Evolutionary conservation across 2,329 filamentous ascomycete genomes (phyloP).

Genomic region (Bipolaris bicolor): DNA sequence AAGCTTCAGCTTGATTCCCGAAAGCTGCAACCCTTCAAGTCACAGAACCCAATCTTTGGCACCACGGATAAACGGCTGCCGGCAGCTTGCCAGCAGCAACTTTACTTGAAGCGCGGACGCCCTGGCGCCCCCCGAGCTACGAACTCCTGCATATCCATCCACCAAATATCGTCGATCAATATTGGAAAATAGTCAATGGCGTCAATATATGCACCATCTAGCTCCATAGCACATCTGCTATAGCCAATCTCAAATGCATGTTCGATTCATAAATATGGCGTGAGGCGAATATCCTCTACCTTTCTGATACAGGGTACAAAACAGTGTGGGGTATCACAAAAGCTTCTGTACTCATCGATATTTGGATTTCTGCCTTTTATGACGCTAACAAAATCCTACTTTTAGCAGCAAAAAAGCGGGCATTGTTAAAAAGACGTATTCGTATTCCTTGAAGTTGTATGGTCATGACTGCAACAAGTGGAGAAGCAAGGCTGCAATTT

Average conservation of each 20-base stretch:
- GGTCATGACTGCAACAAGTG: background rate
- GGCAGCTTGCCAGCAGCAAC: slow-evolving; percentile 18
- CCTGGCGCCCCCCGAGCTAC: slow-evolving; percentile 26
- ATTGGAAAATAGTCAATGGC: background rate
- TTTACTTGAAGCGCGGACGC: slow-evolving; percentile 30
- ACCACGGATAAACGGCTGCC: slow-evolving; percentile 22
- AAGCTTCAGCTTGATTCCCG: slow-evolving; percentile 29
- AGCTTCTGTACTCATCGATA: slow-evolving; percentile 8
- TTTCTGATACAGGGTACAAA: background rate
- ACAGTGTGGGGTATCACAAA: background rate
- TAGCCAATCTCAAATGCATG: slow-evolving; percentile 31
- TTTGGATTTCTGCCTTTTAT: background rate
- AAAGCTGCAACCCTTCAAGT: slow-evolving; percentile 28
- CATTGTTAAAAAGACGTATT: background rate
- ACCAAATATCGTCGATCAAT: slow-evolving; percentile 34
- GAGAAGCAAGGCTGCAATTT: too few species aligned
- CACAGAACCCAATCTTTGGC: slow-evolving; percentile 37
- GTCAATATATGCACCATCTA: slow-evolving; percentile 2
- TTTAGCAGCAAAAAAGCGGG: background rate
- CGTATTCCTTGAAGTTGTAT: background rate
- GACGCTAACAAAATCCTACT: slow-evolving; percentile 1
- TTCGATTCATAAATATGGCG: slow-evolving; percentile 11
- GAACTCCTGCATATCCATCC: slow-evolving; percentile 21
- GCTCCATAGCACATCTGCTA: slow-evolving; percentile 32
- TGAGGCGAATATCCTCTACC: slow-evolving; percentile 16